Evolutionary conservation across 1,139 yeast species (phyloP).

Genomic region (Waltiozyma sp.): DNA sequence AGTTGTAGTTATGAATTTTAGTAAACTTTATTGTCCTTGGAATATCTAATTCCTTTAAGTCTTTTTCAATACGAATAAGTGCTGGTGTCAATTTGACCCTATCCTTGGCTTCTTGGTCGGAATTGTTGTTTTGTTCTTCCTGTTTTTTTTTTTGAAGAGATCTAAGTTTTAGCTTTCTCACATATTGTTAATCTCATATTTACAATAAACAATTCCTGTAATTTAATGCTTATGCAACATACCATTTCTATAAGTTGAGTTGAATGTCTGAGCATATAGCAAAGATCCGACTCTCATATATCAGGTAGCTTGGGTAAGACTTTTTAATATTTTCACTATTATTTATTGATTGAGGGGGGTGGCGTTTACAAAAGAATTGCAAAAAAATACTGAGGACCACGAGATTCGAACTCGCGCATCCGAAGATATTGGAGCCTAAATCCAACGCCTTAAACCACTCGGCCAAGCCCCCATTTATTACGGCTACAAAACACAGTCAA

Average conservation of each 20-base stretch:
- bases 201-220: not conserved
- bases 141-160: constrained; percentile 50
- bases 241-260: too few species aligned
- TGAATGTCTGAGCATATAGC: too few species aligned
- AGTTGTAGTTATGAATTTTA: constrained; percentile 42
- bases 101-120: constrained; percentile 12
- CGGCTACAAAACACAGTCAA: too few species aligned
- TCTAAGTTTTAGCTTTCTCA: constrained; percentile 40
- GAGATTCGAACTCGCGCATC: constrained; percentile 23
- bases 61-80: constrained; percentile 38
- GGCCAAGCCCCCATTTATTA: constrained; percentile 19
- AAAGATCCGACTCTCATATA: too few species aligned
- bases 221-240: not conserved
- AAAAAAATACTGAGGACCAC: constrained; percentile 16
- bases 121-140: constrained; percentile 20
- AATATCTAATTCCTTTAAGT: constrained; percentile 56
- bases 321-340: too few species aligned
- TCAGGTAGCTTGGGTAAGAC: too few species aligned
- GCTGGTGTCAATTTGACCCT: constrained; percentile 33
- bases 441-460: constrained; percentile 30
- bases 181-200: not conserved
- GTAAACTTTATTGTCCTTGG: constrained; percentile 49
- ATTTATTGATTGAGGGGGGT: not conserved
- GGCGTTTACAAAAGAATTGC: constrained; percentile 2
- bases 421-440: constrained; percentile 24